phyloP scores from a whole-genome alignment of 1,139 yeast genomes.

The Trichomonascaceae sp. region DNA sequence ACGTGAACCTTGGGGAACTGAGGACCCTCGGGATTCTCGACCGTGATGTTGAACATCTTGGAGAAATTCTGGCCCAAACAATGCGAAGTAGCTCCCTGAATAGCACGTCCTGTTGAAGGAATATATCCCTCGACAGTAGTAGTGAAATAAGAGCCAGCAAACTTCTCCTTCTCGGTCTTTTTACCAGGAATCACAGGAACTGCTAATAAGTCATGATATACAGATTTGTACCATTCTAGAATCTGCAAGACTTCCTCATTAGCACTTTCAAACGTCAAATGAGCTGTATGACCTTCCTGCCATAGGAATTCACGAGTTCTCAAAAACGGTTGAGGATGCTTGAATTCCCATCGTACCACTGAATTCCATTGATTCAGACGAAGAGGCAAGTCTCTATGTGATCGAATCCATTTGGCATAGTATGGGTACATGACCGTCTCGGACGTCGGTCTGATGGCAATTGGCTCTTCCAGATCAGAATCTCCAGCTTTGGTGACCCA shows the following conservation, averaged over 20 bases:
- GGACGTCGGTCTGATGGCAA: conserved; percentile 98
- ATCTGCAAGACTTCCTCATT: conserved; percentile 78
- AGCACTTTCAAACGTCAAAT: conserved; percentile 75
- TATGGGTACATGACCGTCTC: conserved; percentile 99
- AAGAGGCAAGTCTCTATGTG: conserved; percentile 95
- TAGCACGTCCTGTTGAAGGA: conserved; percentile 98
- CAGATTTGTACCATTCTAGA: conserved; percentile 74
- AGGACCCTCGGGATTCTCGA: conserved; percentile 76
- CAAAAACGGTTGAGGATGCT: conserved; percentile 98
- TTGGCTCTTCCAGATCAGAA: conserved; percentile 93
- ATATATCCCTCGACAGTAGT: conserved; percentile 96
- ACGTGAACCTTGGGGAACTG: conserved; percentile 83
- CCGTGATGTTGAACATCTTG: conserved; percentile 93
- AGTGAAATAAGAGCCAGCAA: conserved; percentile 96
- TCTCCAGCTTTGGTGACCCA: conserved; percentile 98
- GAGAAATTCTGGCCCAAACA: conserved; percentile 97
- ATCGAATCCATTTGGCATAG: conserved; percentile 97
- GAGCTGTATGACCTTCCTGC: conserved; percentile 99
- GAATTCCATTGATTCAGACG: conserved; percentile 99
- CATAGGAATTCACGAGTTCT: conserved; percentile 98
- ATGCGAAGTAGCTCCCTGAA: conserved; percentile 98
- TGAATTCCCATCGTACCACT: conserved; percentile 99
- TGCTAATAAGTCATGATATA: conserved; percentile 88
- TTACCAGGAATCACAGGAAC: conserved; percentile 95
- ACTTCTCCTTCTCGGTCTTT: conserved; percentile 96